phyloP scores from a whole-genome alignment of 352 stramenopile genomes.

The Plasmopara muralis region DNA sequence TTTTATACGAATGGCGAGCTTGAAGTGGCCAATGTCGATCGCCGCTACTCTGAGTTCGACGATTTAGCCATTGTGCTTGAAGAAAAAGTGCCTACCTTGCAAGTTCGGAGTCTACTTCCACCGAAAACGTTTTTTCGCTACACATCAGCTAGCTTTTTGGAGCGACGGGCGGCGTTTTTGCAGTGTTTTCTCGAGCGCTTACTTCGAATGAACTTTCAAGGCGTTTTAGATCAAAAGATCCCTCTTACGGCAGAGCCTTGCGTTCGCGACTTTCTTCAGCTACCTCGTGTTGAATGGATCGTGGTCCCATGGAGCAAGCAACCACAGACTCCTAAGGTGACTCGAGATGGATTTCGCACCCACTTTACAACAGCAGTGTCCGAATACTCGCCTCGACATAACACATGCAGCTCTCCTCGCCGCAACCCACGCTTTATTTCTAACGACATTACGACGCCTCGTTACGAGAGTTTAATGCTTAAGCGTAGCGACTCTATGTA shows the following conservation, averaged over 20 bases:
- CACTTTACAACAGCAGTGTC: slow-evolving; percentile 24
- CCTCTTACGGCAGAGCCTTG: slow-evolving; percentile 58
- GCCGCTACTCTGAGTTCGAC: slow-evolving; percentile 68
- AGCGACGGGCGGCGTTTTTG: slow-evolving; percentile 47
- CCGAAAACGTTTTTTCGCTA: slow-evolving; percentile 71
- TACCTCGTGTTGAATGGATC: slow-evolving; percentile 66
- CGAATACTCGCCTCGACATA: slow-evolving; percentile 26
- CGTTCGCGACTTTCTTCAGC: slow-evolving; percentile 55
- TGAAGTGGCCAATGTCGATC: slow-evolving; percentile 43
- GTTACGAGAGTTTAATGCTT: slow-evolving; percentile 28
- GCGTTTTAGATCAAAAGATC: slow-evolving; percentile 63
- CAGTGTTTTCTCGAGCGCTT: slow-evolving; percentile 61
- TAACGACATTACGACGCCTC: slow-evolving; percentile 16
- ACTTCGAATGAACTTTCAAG: slow-evolving; percentile 48
- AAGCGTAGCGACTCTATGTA: slow-evolving; percentile 58
- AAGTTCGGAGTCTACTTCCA: slow-evolving; percentile 45
- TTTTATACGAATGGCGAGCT: slow-evolving; percentile 35
- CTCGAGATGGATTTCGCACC: slow-evolving; percentile 13
- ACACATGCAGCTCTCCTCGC: slow-evolving; percentile 14
- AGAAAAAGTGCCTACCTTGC: slow-evolving; percentile 44
- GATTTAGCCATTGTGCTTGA: slow-evolving; percentile 45
- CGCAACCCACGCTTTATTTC: slow-evolving; percentile 12
- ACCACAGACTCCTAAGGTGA: slow-evolving; percentile 8
- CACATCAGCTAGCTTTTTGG: slow-evolving; percentile 45
- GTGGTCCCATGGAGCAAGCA: slow-evolving; percentile 42